Evolutionary conservation across 2,329 filamentous ascomycete species (phyloP).

Genomic region (Paraphaeosphaeria minitans): DNA sequence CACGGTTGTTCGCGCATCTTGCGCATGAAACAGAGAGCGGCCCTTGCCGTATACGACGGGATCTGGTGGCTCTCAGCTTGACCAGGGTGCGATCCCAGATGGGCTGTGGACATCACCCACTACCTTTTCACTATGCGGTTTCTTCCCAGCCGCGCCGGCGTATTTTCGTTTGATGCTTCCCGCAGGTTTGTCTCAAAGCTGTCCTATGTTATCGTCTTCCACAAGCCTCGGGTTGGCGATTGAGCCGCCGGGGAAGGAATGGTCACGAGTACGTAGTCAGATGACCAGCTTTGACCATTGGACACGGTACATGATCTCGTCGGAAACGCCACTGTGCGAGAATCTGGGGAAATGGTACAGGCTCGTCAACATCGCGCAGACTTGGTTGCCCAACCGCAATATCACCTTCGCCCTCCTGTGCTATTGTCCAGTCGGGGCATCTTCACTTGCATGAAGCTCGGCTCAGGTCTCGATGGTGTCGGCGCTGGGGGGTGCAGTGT

Average conservation of each 20-base stretch:
- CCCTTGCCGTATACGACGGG: conserved; percentile 20
- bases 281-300: conserved; percentile 13
- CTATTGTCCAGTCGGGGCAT: conserved; percentile 12
- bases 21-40: conserved; percentile 26
- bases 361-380: conserved; percentile 35
- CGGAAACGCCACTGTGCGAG: conserved; percentile 13
- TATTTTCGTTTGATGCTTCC: conserved; percentile 15
- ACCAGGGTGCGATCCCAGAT: conserved; percentile 27
- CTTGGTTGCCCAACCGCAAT: conserved; percentile 11
- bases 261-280: conserved; percentile 27
- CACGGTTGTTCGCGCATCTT: conserved; percentile 23
- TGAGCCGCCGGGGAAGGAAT: conserved; percentile 15
- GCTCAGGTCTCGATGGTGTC: background rate
- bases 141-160: conserved; percentile 13
- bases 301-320: conserved; percentile 1
- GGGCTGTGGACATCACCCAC: conserved; percentile 9
- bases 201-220: conserved; percentile 24
- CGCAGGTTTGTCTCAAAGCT: conserved; percentile 26
- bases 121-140: conserved; percentile 12
- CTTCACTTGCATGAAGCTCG: conserved; percentile 9
- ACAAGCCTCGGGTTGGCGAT: conserved; percentile 17
- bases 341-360: conserved; percentile 15
- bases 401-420: conserved; percentile 14
- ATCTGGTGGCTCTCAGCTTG: conserved; percentile 37
- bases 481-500: conserved; percentile 11